phyloP scores from a whole-genome alignment of 2,329 filamentous ascomycete genomes.

The Xenoacremonium recifei region DNA sequence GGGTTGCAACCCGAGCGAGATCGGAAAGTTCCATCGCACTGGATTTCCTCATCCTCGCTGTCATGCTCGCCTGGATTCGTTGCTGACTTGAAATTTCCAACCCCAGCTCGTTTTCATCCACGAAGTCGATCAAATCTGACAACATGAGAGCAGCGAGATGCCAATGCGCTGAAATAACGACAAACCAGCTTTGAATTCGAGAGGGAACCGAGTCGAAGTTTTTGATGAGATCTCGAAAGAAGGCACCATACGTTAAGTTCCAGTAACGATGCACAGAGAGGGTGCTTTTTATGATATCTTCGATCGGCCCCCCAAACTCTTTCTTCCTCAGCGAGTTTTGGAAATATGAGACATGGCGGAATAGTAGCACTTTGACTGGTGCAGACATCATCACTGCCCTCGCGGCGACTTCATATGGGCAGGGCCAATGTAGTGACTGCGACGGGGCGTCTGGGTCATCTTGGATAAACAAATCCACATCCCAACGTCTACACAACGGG shows the following conservation, averaged over 20 bases:
- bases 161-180: conserved; percentile 56
- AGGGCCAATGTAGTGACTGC: conserved; percentile 45
- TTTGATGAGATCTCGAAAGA: conserved; percentile 49
- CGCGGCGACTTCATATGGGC: conserved; percentile 48
- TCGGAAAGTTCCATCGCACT: conserved; percentile 47
- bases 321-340: conserved; percentile 46
- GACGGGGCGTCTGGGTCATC: conserved; percentile 22
- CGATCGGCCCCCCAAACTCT: conserved; percentile 35
- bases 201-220: conserved; percentile 47
- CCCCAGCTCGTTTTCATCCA: conserved; percentile 39
- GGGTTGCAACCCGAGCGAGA: conserved; percentile 45
- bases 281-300: conserved; percentile 47
- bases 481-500: conserved; percentile 15
- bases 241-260: conserved; percentile 48
- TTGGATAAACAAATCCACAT: conserved; percentile 15
- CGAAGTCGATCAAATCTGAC: conserved; percentile 49
- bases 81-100: conserved; percentile 12
- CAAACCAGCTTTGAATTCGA: conserved; percentile 58
- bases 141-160: conserved; percentile 54
- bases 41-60: conserved; percentile 37
- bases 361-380: conserved; percentile 58
- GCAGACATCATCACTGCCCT: conserved; percentile 49
- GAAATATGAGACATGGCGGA: conserved; percentile 51
- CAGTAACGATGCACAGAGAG: conserved; percentile 53
- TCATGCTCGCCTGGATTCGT: conserved; percentile 30